These are phyloP conservation scores for Alternaria conjuncta DNA, from an alignment of 2,329 filamentous ascomycete genomes.

Conservation along the genomic window DNA sequence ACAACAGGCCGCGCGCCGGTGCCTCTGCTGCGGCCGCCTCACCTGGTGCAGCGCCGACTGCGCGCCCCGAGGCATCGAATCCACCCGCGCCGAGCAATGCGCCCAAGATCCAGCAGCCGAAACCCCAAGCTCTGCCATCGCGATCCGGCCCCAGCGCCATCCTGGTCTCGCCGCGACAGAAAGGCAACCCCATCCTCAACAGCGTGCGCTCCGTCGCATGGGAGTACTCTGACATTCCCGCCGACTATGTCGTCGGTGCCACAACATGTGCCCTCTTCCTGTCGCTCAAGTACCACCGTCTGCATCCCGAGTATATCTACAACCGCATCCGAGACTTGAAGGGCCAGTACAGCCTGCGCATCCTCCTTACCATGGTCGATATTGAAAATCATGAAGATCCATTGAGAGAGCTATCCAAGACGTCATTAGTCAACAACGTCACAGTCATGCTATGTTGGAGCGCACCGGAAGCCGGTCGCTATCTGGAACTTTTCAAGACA, in stretches of 20 bases:
- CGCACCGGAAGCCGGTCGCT: slow-evolving; percentile 88
- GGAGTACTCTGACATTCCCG: slow-evolving; percentile 97
- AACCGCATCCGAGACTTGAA: slow-evolving; percentile 84
- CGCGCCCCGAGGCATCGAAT: slow-evolving; percentile 5
- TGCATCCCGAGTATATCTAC: slow-evolving; percentile 98
- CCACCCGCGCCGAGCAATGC: slow-evolving; percentile 22
- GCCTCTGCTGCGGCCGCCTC: slow-evolving; percentile 11
- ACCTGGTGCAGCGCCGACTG: slow-evolving; percentile 7
- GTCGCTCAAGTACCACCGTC: slow-evolving; percentile 93
- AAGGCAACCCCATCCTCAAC: slow-evolving; percentile 90
- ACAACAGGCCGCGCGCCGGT: slow-evolving; percentile 25
- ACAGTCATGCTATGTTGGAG: slow-evolving; percentile 95
- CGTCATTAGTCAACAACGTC: slow-evolving; percentile 88
- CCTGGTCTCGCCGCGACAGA: slow-evolving; percentile 88
- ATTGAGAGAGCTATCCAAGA: slow-evolving; percentile 89
- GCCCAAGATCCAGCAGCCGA: slow-evolving; percentile 77
- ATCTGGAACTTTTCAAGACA: slow-evolving; percentile 92
- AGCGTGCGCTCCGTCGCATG: slow-evolving; percentile 82
- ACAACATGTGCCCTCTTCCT: slow-evolving; percentile 93
- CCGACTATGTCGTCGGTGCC: slow-evolving; percentile 86
- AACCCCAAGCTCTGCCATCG: slow-evolving; percentile 80
- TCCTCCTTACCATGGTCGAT: slow-evolving; percentile 91
- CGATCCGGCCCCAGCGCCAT: slow-evolving; percentile 75
- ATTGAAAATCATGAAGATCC: slow-evolving; percentile 93
- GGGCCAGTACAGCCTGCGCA: slow-evolving; percentile 83